phyloP scores from a whole-genome alignment of 2,329 filamentous ascomycete genomes.

The Trichoderma oligosporum region DNA sequence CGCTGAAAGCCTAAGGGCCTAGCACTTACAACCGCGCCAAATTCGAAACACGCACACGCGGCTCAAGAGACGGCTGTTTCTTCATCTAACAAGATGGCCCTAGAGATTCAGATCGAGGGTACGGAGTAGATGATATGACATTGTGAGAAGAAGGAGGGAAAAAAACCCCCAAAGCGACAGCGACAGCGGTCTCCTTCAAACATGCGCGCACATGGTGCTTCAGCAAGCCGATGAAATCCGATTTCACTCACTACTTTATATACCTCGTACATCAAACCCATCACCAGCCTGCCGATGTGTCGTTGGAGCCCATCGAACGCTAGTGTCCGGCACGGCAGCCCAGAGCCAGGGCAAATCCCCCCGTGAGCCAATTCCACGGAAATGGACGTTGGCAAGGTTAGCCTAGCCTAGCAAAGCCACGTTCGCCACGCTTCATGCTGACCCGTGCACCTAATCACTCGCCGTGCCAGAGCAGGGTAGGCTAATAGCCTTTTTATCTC shows the following conservation, averaged over 20 bases:
- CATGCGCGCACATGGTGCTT: no score
- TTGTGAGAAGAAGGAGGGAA: not conserved
- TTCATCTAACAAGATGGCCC: not conserved
- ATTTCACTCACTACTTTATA: no score
- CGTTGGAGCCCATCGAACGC: not conserved
- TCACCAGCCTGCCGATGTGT: not conserved
- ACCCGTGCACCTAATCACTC: not conserved
- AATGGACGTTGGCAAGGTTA: conserved; percentile 12
- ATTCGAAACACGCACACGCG: conserved; percentile 7
- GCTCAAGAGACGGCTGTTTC: not conserved
- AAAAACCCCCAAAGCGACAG: not conserved
- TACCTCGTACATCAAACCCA: no score
- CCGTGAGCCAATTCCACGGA: conserved; percentile 16
- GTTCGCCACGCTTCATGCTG: conserved; percentile 13
- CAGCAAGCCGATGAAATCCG: no score
- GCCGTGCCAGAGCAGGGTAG: no score
- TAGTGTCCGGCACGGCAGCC: conserved; percentile 13
- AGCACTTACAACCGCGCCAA: conserved; percentile 6
- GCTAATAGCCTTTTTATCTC: no score
- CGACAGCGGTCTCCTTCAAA: not conserved
- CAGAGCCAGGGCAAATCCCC: conserved; percentile 13
- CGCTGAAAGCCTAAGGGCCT: not conserved
- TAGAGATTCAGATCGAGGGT: not conserved
- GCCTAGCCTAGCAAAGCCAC: conserved; percentile 10
- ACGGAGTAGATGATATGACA: no score